These are phyloP conservation scores for Epichloe amarillans DNA, from an alignment of 2,329 filamentous ascomycete genomes.

Conservation along the genomic window DNA sequence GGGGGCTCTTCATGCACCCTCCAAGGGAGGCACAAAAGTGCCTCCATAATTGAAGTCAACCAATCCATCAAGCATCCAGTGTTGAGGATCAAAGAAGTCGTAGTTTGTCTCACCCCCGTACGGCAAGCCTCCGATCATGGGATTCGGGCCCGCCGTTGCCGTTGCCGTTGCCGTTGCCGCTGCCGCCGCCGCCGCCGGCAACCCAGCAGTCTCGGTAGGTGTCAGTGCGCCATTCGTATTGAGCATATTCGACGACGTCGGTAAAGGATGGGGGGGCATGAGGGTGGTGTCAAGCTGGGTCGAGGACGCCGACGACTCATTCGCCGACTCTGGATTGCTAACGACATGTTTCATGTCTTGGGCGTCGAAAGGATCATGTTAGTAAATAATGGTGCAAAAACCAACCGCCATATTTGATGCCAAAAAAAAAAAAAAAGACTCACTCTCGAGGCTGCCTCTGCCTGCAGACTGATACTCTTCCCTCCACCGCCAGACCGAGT, in stretches of 20 bases:
- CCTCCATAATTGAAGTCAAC: slow-evolving; percentile 60
- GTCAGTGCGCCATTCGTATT: slow-evolving; percentile 39
- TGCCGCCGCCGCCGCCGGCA: slow-evolving; percentile 22
- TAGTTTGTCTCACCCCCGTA: slow-evolving; percentile 58
- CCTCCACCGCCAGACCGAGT: slow-evolving; percentile 77
- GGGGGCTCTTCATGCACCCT: slow-evolving; percentile 30
- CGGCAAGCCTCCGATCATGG: slow-evolving; percentile 34
- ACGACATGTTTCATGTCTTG: slow-evolving; percentile 61
- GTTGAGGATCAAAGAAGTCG: slow-evolving; percentile 83
- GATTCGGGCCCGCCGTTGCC: slow-evolving; percentile 21
- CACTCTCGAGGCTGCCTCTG: slow-evolving; percentile 58
- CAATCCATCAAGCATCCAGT: slow-evolving; percentile 84
- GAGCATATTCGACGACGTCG: slow-evolving; percentile 32
- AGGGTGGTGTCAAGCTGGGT: slow-evolving; percentile 50
- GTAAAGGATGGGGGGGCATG: slow-evolving; percentile 25
- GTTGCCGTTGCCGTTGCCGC: too few relatives aligned
- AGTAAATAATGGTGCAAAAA: not conserved
- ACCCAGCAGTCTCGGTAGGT: slow-evolving; percentile 29
- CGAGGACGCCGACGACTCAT: slow-evolving; percentile 58
- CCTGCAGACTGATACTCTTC: slow-evolving; percentile 64
- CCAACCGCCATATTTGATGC: not conserved
- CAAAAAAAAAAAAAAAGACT: slow-evolving; percentile 17
- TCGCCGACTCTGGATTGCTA: slow-evolving; percentile 69
- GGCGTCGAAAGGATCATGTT: not conserved
- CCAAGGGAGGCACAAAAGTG: slow-evolving; percentile 40